phyloP scores from a whole-genome alignment of 192 early-diverging fungal species.

The Radiomyces spectabilis region DNA sequence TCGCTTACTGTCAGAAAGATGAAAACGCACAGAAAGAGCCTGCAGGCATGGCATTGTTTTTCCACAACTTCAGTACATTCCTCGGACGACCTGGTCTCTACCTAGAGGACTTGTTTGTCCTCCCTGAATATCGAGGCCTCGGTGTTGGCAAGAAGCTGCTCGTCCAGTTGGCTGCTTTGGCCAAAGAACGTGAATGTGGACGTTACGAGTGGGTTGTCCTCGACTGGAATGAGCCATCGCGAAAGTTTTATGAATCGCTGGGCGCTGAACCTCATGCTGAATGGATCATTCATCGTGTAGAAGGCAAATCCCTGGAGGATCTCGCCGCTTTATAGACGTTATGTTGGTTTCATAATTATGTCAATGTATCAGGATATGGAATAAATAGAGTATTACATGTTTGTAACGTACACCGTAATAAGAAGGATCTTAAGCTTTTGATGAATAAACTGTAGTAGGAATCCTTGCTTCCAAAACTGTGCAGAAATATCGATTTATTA shows the following conservation, averaged over 20 bases:
- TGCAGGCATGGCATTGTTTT: slow-evolving; percentile 79
- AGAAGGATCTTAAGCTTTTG: too few species aligned
- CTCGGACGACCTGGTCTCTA: slow-evolving; percentile 70
- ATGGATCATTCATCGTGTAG: slow-evolving; percentile 71
- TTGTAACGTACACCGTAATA: too few species aligned
- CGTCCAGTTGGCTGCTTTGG: slow-evolving; percentile 57
- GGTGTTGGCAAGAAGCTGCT: slow-evolving; percentile 68
- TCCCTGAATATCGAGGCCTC: slow-evolving; percentile 48
- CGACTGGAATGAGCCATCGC: slow-evolving; percentile 79
- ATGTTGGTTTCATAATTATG: too few species aligned
- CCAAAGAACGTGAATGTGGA: slow-evolving; percentile 57
- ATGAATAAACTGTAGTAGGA: too few species aligned
- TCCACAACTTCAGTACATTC: slow-evolving; percentile 79
- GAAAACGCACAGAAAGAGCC: slow-evolving; percentile 27
- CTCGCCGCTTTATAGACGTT: too few species aligned
- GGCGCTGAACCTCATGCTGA: slow-evolving; percentile 63
- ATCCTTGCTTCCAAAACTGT: too few species aligned
- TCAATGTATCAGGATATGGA: too few species aligned
- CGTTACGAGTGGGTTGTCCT: slow-evolving; percentile 81
- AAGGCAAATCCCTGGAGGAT: slow-evolving; percentile 45
- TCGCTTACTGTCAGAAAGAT: slow-evolving; percentile 45
- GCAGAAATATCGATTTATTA: too few species aligned
- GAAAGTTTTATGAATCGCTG: slow-evolving; percentile 66
- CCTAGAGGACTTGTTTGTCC: slow-evolving; percentile 80
- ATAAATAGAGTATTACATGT: too few species aligned